Evolutionary conservation across 2,329 filamentous ascomycete species (phyloP).

Genomic region (Colletotrichum tamarilloi): DNA sequence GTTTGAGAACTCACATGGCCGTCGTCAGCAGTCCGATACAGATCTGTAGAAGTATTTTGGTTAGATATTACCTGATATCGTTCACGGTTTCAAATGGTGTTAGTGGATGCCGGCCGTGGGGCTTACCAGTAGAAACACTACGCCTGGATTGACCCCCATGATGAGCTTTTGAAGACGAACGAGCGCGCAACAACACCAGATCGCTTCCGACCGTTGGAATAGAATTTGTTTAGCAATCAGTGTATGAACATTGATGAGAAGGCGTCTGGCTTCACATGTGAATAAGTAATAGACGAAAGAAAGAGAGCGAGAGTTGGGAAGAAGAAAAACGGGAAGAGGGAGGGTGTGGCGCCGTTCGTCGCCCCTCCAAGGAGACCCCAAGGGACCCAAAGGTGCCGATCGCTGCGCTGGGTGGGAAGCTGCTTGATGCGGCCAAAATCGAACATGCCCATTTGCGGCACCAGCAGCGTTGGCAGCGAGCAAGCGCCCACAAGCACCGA

Average conservation of each 20-base stretch:
- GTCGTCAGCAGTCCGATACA: slow-evolving; percentile 44
- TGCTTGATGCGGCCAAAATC: slow-evolving; percentile 10
- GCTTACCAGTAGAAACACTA: slow-evolving; percentile 46
- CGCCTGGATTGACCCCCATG: slow-evolving; percentile 43
- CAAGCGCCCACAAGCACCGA: neutral
- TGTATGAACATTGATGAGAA: neutral
- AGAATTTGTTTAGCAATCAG: neutral
- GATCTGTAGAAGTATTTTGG: slow-evolving; percentile 36
- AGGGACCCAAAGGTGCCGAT: slow-evolving; percentile 12
- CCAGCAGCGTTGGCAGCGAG: neutral
- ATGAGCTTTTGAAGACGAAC: neutral
- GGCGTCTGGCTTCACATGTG: neutral
- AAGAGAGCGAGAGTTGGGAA: neutral
- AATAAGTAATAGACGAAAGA: slow-evolving; percentile 3
- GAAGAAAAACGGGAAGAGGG: slow-evolving; percentile 5
- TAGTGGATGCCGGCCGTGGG: neutral
- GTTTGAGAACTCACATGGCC: slow-evolving; percentile 42
- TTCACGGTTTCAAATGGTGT: neutral
- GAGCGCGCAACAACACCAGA: neutral
- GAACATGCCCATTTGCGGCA: neutral
- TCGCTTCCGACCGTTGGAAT: neutral
- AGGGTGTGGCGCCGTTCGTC: slow-evolving; percentile 25
- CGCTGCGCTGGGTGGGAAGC: slow-evolving; percentile 11
- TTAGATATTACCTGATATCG: neutral
- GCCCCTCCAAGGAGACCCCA: neutral